phyloP scores from a whole-genome alignment of 352 stramenopile genomes.

The Pythium insidiosum region DNA sequence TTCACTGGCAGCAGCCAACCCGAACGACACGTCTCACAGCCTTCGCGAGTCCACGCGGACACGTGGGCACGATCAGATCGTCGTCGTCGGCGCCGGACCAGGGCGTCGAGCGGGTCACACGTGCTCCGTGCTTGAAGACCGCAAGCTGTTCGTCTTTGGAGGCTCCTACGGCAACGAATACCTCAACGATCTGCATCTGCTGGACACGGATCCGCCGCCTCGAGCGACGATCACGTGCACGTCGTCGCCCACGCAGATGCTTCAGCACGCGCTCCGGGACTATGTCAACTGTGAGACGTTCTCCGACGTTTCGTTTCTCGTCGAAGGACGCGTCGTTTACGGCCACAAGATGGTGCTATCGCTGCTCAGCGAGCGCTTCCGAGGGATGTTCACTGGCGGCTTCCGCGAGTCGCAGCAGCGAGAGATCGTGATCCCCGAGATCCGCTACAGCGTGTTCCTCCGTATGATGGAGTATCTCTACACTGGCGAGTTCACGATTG shows the following conservation, averaged over 20 bases:
- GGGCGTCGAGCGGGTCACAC: conserved; percentile 91
- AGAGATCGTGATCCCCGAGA: conserved; percentile 88
- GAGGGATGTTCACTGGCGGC: conserved; percentile 91
- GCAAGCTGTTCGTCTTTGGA: conserved; percentile 93
- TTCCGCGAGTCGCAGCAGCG: conserved; percentile 83
- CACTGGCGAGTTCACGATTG: conserved; percentile 44
- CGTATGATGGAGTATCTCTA: conserved; percentile 94
- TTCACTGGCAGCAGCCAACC: not conserved
- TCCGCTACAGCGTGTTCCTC: conserved; percentile 87
- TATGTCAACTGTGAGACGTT: conserved; percentile 93
- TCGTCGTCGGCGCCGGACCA: conserved; percentile 82
- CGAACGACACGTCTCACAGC: conserved; percentile 25
- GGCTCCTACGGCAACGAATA: conserved; percentile 90
- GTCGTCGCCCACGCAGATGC: conserved; percentile 43
- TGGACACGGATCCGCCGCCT: conserved; percentile 92
- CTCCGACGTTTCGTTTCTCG: conserved; percentile 93
- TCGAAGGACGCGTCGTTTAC: conserved; percentile 90
- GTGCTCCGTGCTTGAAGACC: conserved; percentile 86
- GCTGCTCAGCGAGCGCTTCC: conserved; percentile 89
- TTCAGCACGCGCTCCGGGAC: conserved; percentile 73
- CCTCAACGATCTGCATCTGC: conserved; percentile 91
- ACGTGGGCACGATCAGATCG: conserved; percentile 42
- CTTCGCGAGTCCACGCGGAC: conserved; percentile 64
- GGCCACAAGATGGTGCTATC: conserved; percentile 93
- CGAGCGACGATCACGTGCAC: conserved; percentile 67